phyloP scores from a whole-genome alignment of 1,284 basidiomycete genomes.

The Tylopilus orsonianus region DNA sequence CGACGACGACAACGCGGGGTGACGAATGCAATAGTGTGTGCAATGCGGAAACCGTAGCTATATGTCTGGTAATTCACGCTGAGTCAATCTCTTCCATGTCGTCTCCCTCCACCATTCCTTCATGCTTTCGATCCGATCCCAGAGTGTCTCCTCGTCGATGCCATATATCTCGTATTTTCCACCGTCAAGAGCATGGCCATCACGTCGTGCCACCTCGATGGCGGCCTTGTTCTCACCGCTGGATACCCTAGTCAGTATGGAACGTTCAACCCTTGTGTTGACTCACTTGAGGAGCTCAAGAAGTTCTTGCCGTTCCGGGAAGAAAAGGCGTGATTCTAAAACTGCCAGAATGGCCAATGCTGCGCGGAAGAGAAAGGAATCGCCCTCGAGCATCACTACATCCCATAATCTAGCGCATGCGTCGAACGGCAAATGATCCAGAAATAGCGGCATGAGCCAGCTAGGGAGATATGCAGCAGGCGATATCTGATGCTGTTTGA shows the following conservation, averaged over 20 bases:
- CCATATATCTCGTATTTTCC: slow-evolving; percentile 89
- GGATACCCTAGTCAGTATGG: slow-evolving; percentile 11
- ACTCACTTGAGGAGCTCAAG: slow-evolving; percentile 67
- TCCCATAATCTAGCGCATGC: slow-evolving; percentile 89
- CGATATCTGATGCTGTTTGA: slow-evolving; percentile 87
- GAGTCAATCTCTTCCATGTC: slow-evolving; percentile 82
- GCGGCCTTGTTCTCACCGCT: slow-evolving; percentile 85
- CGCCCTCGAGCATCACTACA: slow-evolving; percentile 84
- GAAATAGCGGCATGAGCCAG: slow-evolving; percentile 82
- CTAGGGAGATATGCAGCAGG: slow-evolving; percentile 74
- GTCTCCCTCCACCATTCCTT: slow-evolving; percentile 94
- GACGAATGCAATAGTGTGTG: slow-evolving; percentile 11
- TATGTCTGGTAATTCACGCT: slow-evolving; percentile 85
- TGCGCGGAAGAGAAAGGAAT: slow-evolving; percentile 82
- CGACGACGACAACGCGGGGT: slow-evolving; percentile 34
- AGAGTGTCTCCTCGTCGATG: slow-evolving; percentile 79
- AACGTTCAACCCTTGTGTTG: neutral
- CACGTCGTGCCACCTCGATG: slow-evolving; percentile 74
- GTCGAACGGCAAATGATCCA: slow-evolving; percentile 87
- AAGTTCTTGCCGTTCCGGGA: slow-evolving; percentile 76
- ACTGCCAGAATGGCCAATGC: slow-evolving; percentile 83
- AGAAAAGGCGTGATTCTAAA: slow-evolving; percentile 84
- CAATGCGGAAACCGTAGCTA: slow-evolving; percentile 28
- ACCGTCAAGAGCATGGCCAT: slow-evolving; percentile 57
- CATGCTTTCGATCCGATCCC: slow-evolving; percentile 76